A percentile compares a stretch with the other conserved stretches of the same genome.
These are phyloP conservation scores for Quambalaria eucalypti DNA, from an alignment of 1,284 basidiomycete genomes.

Conservation along the genomic window DNA sequence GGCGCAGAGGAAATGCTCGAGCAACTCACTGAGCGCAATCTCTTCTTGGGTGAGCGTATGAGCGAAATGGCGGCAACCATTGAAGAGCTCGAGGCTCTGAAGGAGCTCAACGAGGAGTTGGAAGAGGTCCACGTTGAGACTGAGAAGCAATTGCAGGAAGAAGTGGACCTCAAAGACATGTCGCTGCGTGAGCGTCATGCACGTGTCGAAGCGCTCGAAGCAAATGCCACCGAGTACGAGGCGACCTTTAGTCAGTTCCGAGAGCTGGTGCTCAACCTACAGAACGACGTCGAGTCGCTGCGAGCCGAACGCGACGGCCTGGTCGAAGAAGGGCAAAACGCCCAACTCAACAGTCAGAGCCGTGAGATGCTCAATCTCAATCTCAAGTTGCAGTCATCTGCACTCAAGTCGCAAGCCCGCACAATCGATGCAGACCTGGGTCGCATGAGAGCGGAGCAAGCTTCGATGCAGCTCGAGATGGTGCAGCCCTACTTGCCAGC, in stretches of 20 bases:
- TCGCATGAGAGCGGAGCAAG: conserved; percentile 30
- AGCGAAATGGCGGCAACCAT: conserved; percentile 91
- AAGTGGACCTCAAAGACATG: conserved; percentile 54
- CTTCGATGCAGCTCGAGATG: conserved; percentile 32
- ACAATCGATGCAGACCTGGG: conserved; percentile 35
- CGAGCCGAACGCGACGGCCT: conserved; percentile 22
- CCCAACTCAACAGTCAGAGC: conserved; percentile 17
- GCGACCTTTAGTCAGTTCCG: conserved; percentile 40
- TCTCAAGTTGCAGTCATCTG: conserved; percentile 37
- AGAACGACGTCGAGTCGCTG: conserved; percentile 33
- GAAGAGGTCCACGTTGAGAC: conserved; percentile 94
- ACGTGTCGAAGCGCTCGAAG: conserved; percentile 24
- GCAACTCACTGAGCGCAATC: conserved; percentile 85
- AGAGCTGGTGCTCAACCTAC: conserved; percentile 35
- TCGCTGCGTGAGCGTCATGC: conserved; percentile 17
- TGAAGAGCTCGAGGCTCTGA: conserved; percentile 88
- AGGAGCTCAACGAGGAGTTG: conserved; percentile 91
- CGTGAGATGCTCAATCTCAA: conserved; percentile 42
- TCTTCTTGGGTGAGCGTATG: conserved; percentile 66
- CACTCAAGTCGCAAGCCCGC: conserved; percentile 42
- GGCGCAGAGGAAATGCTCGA: conserved; percentile 94
- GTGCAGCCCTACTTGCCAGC: conserved; percentile 33
- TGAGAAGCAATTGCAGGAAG: conserved; percentile 81
- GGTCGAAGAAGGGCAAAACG: conserved; percentile 14
- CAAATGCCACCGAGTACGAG: conserved; percentile 34